Percentiles rank a stretch among this genome's conserved stretches.
These are phyloP conservation scores for Penicillium fimorum DNA, from an alignment of 495 filamentous ascomycete species.

Conservation along the genomic window DNA sequence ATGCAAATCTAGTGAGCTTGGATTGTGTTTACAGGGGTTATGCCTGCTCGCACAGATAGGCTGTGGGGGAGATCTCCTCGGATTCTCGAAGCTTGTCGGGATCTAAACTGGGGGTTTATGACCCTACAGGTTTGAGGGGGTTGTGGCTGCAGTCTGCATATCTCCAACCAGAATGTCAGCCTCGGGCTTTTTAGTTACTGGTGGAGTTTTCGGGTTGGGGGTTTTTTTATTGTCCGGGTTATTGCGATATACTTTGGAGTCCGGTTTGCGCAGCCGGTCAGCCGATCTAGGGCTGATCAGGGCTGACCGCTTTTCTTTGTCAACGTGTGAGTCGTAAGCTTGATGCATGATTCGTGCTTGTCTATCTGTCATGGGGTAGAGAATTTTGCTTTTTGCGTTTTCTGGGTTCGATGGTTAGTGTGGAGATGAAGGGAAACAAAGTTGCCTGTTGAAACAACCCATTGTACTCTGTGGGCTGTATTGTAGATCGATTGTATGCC, in stretches of 20 bases:
- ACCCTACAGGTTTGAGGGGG: conserved; percentile 2
- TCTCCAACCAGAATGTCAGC: conserved; percentile 2
- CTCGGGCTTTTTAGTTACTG: background rate
- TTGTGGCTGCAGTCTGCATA: conserved; percentile 7
- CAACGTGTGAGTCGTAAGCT: conserved; percentile 14
- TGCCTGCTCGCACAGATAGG: conserved; percentile 22
- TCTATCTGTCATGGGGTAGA: conserved; percentile 15
- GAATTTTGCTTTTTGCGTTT: background rate
- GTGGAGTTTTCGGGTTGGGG: background rate
- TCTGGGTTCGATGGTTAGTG: conserved; percentile 1
- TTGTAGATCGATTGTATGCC: conserved; percentile 12
- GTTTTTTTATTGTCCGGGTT: conserved; percentile 4
- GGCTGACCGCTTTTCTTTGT: conserved; percentile 31
- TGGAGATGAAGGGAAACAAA: conserved; percentile 6
- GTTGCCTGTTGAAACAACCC: conserved; percentile 7
- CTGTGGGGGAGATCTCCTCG: conserved; percentile 24
- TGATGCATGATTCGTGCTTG: conserved; percentile 11
- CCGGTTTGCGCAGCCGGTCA: background rate
- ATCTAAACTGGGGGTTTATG: conserved; percentile 17
- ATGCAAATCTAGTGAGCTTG: conserved; percentile 14
- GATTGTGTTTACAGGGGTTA: conserved; percentile 18
- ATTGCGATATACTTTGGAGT: background rate
- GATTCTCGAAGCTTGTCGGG: conserved; percentile 32
- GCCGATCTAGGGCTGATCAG: conserved; percentile 14
- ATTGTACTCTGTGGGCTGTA: background rate